Conservation (phyloP, 2,329 filamentous ascomycete genomes). For the Aspergillus ibericus region DNA sequence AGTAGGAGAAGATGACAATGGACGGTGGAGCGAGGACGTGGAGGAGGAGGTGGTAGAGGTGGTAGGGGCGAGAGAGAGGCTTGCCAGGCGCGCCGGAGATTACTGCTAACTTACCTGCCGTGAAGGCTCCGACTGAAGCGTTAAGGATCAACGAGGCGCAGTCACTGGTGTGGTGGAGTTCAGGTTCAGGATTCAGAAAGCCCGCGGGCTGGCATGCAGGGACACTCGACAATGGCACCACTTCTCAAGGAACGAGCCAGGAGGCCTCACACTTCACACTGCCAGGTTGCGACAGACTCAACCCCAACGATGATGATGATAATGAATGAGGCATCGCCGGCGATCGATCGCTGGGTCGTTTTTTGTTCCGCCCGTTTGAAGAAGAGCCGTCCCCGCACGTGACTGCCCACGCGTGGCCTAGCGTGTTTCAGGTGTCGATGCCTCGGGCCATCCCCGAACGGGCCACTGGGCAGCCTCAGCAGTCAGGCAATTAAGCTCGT, state of each 20-base stretch:
- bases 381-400: constrained; percentile 23
- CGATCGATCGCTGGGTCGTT: constrained; percentile 5
- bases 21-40: constrained; percentile 4
- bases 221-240: neutral
- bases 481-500: neutral
- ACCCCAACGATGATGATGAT: too few relatives aligned
- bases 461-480: constrained; percentile 11
- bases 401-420: constrained; percentile 17
- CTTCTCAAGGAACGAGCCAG: too few relatives aligned
- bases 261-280: too few relatives aligned
- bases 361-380: constrained; percentile 12
- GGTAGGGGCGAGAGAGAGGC: constrained; percentile 1
- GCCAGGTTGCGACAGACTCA: too few relatives aligned
- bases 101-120: constrained; percentile 19
- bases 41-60: neutral
- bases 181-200: neutral
- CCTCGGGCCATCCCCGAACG: constrained; percentile 18
- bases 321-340: too few relatives aligned
- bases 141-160: constrained; percentile 31
- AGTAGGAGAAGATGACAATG: constrained; percentile 4
- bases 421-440: constrained; percentile 32
- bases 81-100: constrained; percentile 16
- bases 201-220: constrained; percentile 8
- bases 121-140: constrained; percentile 17
- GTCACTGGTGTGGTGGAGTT: constrained; percentile 16